These are phyloP conservation scores for Teratosphaeria destructans DNA, from an alignment of 2,329 filamentous ascomycete genomes.

Conservation along the genomic window DNA sequence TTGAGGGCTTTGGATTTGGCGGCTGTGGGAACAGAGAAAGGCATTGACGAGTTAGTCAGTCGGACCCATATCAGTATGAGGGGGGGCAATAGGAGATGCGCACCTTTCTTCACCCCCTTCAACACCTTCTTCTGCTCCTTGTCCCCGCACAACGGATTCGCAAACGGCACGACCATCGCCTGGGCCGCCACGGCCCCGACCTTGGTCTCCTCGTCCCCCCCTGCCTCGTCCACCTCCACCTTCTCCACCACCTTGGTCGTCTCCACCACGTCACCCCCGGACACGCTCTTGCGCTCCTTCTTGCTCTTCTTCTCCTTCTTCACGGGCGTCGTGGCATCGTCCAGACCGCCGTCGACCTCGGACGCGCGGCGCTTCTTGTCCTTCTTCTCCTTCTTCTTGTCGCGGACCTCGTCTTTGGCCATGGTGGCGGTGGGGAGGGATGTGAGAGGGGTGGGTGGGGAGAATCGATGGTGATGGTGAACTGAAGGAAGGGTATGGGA, in stretches of 20 bases:
- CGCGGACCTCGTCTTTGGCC: slow-evolving; percentile 31
- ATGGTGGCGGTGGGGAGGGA: slow-evolving; percentile 13
- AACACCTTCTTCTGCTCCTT: slow-evolving; percentile 61
- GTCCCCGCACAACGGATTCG: slow-evolving; percentile 67
- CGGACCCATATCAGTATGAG: no score
- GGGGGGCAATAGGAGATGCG: no score
- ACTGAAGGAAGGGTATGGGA: background rate
- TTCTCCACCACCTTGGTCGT: slow-evolving; percentile 36
- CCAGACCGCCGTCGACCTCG: slow-evolving; percentile 14
- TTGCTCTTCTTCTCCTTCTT: slow-evolving; percentile 23
- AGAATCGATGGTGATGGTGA: background rate
- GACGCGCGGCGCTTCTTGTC: slow-evolving; percentile 28
- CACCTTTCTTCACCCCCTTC: slow-evolving; percentile 52
- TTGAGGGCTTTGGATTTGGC: slow-evolving; percentile 93
- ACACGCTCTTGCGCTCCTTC: slow-evolving; percentile 25
- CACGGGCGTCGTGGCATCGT: slow-evolving; percentile 8
- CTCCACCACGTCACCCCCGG: background rate
- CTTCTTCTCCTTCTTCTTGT: slow-evolving; percentile 26
- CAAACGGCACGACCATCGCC: slow-evolving; percentile 67
- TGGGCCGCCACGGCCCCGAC: slow-evolving; percentile 25
- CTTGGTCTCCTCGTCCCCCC: slow-evolving; percentile 19
- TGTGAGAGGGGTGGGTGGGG: background rate
- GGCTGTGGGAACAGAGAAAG: slow-evolving; percentile 43
- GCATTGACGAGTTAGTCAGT: no score
- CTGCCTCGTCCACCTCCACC: slow-evolving; percentile 27